Conservation (phyloP, 1,284 basidiomycete species). For the Cryptococcus hybrid region DNA sequence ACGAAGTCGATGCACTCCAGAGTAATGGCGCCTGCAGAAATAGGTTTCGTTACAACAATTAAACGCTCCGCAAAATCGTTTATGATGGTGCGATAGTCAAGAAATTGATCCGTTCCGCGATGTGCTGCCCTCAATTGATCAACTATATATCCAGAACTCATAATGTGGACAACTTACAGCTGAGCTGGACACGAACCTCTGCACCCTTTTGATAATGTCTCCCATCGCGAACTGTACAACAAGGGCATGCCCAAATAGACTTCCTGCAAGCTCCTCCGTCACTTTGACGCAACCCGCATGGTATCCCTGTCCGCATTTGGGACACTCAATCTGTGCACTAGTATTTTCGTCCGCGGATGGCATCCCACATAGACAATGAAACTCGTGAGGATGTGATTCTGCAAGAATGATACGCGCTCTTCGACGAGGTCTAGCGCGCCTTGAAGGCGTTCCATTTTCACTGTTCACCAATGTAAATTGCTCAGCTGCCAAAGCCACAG, state of each 20-base stretch:
- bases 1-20: slow-evolving; percentile 24
- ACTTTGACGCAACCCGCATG: slow-evolving; percentile 40
- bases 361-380: slow-evolving; percentile 35
- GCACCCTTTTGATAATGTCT: slow-evolving; percentile 33
- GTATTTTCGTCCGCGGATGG: slow-evolving; percentile 19
- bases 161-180: slow-evolving; percentile 20
- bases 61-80: slow-evolving; percentile 24
- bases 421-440: slow-evolving; percentile 19
- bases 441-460: slow-evolving; percentile 2
- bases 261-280: slow-evolving; percentile 20
- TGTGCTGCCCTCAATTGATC: slow-evolving; percentile 18
- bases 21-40: slow-evolving; percentile 8
- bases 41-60: slow-evolving; percentile 13
- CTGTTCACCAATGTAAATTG: not conserved
- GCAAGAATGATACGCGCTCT: slow-evolving; percentile 31
- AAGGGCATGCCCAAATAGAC: slow-evolving; percentile 40
- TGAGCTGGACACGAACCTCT: slow-evolving; percentile 36
- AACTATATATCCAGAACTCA: not conserved
- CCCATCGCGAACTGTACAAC: slow-evolving; percentile 41
- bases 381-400: slow-evolving; percentile 19
- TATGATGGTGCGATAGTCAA: slow-evolving; percentile 42
- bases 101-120: slow-evolving; percentile 32
- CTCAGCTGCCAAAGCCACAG: not conserved
- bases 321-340: slow-evolving; percentile 30
- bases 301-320: slow-evolving; percentile 40